Evolutionary conservation across 208 protist species (phyloP).

Genomic region (Trypanosoma conorhini): DNA sequence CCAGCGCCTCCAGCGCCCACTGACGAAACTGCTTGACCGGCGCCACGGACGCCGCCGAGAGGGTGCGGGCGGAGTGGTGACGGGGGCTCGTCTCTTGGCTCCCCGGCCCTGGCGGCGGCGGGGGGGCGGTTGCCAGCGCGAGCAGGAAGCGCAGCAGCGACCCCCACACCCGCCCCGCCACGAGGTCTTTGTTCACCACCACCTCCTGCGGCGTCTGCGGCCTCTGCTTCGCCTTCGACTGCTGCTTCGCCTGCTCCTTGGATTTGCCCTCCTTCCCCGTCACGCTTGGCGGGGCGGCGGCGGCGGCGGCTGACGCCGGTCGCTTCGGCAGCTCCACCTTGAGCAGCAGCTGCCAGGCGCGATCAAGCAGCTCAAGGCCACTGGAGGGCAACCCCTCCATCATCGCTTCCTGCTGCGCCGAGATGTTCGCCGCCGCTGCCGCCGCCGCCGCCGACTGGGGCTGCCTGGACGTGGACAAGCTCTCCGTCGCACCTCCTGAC

Average conservation of each 20-base stretch:
- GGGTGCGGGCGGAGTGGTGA: not conserved
- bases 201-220: not conserved
- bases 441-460: not conserved
- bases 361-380: constrained; percentile 23
- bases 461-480: not conserved
- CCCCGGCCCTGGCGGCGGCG: not conserved
- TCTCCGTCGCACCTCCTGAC: not conserved
- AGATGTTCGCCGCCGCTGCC: not conserved
- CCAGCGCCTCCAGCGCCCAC: constrained; percentile 26
- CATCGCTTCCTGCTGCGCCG: not conserved
- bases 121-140: constrained; percentile 15
- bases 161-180: constrained; percentile 16
- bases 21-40: not conserved
- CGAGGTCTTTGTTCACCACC: constrained; percentile 5
- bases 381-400: constrained; percentile 15
- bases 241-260: constrained; percentile 5
- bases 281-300: not conserved
- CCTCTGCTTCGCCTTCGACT: constrained; percentile 4
- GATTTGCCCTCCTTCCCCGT: not conserved
- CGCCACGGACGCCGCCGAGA: not conserved
- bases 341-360: constrained; percentile 24
- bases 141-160: constrained; percentile 24
- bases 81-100: not conserved
- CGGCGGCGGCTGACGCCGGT: not conserved
- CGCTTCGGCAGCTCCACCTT: constrained; percentile 17